These are phyloP conservation scores for Trametes cubensis DNA, from an alignment of 768 basidiomycete genomes.

Conservation along the genomic window DNA sequence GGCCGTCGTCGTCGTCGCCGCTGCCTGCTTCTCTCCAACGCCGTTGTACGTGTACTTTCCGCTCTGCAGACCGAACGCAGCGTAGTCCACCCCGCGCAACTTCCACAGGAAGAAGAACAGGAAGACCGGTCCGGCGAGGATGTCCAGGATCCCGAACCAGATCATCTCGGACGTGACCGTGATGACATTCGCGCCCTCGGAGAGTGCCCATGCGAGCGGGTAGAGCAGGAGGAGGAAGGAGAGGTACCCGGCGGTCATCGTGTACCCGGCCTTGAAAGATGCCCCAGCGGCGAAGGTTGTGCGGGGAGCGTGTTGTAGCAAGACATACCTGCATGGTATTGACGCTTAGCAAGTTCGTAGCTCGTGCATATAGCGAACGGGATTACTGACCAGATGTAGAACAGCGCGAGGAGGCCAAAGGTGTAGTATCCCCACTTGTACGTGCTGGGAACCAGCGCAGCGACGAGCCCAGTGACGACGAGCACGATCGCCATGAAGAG, in stretches of 20 bases:
- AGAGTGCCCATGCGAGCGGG: slow-evolving; percentile 58
- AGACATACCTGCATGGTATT: slow-evolving; percentile 31
- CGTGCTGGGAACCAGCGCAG: slow-evolving; percentile 47
- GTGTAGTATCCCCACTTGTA: slow-evolving; percentile 58
- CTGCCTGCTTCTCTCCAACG: not conserved
- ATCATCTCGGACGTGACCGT: slow-evolving; percentile 54
- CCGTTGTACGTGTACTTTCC: slow-evolving; percentile 31
- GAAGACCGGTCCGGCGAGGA: slow-evolving; percentile 43
- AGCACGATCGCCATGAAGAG: slow-evolving; percentile 50
- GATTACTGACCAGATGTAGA: slow-evolving; percentile 40
- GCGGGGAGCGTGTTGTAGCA: slow-evolving; percentile 34
- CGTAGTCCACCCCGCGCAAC: slow-evolving; percentile 32
- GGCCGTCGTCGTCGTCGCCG: not conserved
- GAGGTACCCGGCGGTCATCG: slow-evolving; percentile 45
- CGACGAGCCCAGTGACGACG: slow-evolving; percentile 50
- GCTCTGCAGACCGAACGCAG: slow-evolving; percentile 29
- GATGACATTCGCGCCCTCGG: slow-evolving; percentile 57
- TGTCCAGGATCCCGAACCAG: slow-evolving; percentile 53
- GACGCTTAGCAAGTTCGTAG: not conserved
- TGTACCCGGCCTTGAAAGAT: slow-evolving; percentile 32
- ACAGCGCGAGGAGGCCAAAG: slow-evolving; percentile 48
- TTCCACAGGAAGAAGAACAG: slow-evolving; percentile 36
- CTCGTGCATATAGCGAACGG: not conserved
- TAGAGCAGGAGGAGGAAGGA: slow-evolving; percentile 60
- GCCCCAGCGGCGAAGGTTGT: slow-evolving; percentile 32